Base-by-base conservation (phyloP, 192 early-diverging fungal species). In the Mortierella antarctica region DNA sequence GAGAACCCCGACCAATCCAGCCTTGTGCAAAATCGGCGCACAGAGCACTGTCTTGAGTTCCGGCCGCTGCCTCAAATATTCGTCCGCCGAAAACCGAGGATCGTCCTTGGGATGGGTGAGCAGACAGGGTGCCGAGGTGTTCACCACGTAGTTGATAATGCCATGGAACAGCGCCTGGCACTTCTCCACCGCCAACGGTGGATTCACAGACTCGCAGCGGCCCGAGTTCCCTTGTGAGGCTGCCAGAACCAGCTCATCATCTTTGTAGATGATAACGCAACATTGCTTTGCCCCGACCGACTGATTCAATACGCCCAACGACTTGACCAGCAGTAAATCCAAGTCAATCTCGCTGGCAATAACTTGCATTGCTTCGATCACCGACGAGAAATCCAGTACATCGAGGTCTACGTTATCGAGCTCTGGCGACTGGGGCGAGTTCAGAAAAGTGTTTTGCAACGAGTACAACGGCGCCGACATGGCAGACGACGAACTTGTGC, bases 41-140 rank as follows among this genome's bases (percentile, higher is more conserved):
- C 86, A 87, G 14, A 87, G 77, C 7, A 87, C 82, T 2, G 86
- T 84, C 67, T 76, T 85, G 31, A 71, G 70, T 17, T 83, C 86
- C 0, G 65, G 64, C 12, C 81, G 63, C 21, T 66, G 60, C 15
- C 61, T 71, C 42, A 80, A n/a, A 39, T 80, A 80, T 44, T 72
- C 77, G 17, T 80, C 77, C 17, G 69, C 69, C 52, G 70, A 80
- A 61, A 80, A 80, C 31, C 77, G 57, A 44, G 77, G 77, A 40
- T 80, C 77, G 23, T 80, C 77, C 59, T 72, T 80, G 39, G 70
- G 70, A 31, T 80, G 71, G 8, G 66, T 63, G 11, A 80, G n/a
- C 39, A 80, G 49, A 58, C 77, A 80, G 0, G 60, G 55, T 0
- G 54, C 41, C 0, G 77, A 80, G 15, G 70, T 80, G 65, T 80